Conservation (phyloP, 139 green algal species). For the Tetraselmis striata region DNA sequence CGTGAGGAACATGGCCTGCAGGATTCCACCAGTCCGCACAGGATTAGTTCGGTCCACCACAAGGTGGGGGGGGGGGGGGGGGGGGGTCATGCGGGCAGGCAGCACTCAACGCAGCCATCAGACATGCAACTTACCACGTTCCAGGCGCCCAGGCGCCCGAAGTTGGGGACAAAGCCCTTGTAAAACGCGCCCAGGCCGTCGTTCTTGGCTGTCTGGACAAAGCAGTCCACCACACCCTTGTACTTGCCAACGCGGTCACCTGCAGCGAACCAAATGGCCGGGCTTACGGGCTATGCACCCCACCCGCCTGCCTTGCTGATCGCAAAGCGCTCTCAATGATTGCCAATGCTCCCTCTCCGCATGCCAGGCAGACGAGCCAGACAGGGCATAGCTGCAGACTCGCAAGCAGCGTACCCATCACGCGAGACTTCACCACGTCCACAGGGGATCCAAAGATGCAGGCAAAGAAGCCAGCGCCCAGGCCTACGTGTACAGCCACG, state of each 20-base stretch:
- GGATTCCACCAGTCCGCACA: too few species aligned
- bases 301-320: neutral
- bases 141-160: conserved; percentile 77
- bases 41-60: too few species aligned
- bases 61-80: too few species aligned
- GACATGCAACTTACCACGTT: too few species aligned
- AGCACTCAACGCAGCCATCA: too few species aligned
- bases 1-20: conserved; percentile 97
- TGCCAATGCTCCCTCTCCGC: neutral
- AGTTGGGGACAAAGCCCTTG: conserved; percentile 95
- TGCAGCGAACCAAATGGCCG: conserved; percentile 15
- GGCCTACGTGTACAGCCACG: conserved; percentile 30
- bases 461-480: conserved; percentile 92
- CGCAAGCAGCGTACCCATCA: conserved; percentile 72
- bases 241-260: conserved; percentile 63
- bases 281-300: neutral
- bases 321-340: conserved; percentile 9
- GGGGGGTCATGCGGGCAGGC: too few species aligned
- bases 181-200: conserved; percentile 93
- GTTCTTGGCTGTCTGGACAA: conserved; percentile 78
- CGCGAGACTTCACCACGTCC: conserved; percentile 93
- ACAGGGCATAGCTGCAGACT: neutral
- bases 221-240: conserved; percentile 85
- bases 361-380: neutral
- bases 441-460: conserved; percentile 91